Evolutionary conservation across 305 asterid species (phyloP).

Genomic region (Fraxinus xanthoxyloides): DNA sequence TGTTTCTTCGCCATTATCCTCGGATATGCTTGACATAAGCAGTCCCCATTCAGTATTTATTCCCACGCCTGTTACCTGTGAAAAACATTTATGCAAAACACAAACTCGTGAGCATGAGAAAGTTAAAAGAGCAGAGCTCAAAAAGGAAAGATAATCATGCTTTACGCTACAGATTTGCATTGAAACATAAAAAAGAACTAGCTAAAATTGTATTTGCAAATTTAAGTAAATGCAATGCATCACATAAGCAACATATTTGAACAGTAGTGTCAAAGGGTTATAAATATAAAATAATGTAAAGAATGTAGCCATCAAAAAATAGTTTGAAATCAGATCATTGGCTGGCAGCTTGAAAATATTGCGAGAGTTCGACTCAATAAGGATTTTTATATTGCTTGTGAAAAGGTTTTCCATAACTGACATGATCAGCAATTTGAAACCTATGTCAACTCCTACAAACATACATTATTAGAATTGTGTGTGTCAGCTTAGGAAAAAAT

Average conservation of each 20-base stretch:
- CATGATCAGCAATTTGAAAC: background rate
- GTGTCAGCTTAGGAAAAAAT: background rate
- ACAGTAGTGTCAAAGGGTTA: background rate
- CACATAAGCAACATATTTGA: background rate
- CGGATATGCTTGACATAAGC: slow-evolving; percentile 96
- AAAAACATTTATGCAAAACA: slow-evolving; percentile 3
- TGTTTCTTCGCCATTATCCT: slow-evolving; percentile 98
- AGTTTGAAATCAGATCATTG: slow-evolving; percentile 1
- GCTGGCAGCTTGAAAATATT: background rate
- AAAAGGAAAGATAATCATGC: background rate
- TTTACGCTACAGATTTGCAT: background rate
- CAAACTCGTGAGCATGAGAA: background rate
- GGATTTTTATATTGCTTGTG: background rate
- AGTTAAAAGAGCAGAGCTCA: background rate
- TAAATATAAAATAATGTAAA: background rate
- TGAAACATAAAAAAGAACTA: background rate
- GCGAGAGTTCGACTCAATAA: background rate
- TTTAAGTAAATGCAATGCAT: background rate
- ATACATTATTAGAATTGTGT: background rate
- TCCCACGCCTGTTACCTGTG: slow-evolving; percentile 86
- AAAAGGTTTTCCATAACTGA: background rate
- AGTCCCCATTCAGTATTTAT: slow-evolving; percentile 97
- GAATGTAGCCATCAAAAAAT: background rate
- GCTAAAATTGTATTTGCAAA: background rate
- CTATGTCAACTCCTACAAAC: background rate